Conservation (phyloP, 768 basidiomycete species). For the Scleroderma citrinum region DNA sequence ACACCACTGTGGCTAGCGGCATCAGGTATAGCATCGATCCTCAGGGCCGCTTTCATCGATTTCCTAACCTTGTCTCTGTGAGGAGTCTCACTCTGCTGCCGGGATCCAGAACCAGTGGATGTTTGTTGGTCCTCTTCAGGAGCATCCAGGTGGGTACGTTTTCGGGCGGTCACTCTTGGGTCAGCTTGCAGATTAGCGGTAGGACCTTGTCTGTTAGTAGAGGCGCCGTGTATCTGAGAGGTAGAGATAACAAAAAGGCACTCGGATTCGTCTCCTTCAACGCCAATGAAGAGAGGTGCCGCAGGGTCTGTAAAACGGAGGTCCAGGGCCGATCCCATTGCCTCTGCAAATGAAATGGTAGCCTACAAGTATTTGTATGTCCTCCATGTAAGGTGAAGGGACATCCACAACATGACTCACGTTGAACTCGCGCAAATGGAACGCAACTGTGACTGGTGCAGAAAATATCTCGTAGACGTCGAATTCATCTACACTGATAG, state of each 20-base stretch:
- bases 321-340: slow-evolving; percentile 56
- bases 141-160: slow-evolving; percentile 17
- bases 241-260: slow-evolving; percentile 77
- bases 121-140: slow-evolving; percentile 22
- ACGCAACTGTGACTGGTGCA: slow-evolving; percentile 62
- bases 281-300: slow-evolving; percentile 69
- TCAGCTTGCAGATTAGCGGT: slow-evolving; percentile 8
- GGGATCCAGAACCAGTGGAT: slow-evolving; percentile 19
- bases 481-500: slow-evolving; percentile 75
- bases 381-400: neutral
- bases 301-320: slow-evolving; percentile 73
- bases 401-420: slow-evolving; percentile 32
- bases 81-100: slow-evolving; percentile 29
- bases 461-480: slow-evolving; percentile 65
- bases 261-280: slow-evolving; percentile 62
- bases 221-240: slow-evolving; percentile 44
- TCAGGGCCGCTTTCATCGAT: slow-evolving; percentile 33
- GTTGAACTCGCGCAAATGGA: slow-evolving; percentile 81
- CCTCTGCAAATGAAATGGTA: slow-evolving; percentile 73
- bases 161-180: slow-evolving; percentile 12
- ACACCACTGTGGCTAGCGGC: neutral
- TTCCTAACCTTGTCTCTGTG: slow-evolving; percentile 41
- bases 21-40: slow-evolving; percentile 18
- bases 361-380: slow-evolving; percentile 61
- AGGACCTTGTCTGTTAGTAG: slow-evolving; percentile 13